These are phyloP conservation scores for Cytospora leucostoma DNA, from an alignment of 2,329 filamentous ascomycete species.

Conservation along the genomic window DNA sequence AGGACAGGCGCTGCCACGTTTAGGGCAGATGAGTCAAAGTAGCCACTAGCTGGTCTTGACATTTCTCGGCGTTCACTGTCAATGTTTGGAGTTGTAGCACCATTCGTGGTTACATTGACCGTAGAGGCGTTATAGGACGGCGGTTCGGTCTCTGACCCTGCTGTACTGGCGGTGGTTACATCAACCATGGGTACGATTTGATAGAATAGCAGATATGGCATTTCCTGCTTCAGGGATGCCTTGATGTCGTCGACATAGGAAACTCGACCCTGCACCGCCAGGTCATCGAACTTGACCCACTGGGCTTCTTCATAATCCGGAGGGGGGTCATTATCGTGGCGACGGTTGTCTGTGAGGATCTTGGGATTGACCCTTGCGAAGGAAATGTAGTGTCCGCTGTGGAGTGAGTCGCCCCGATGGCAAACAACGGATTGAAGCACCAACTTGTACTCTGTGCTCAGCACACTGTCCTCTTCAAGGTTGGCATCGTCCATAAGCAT, in stretches of 20 bases:
- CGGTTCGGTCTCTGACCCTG: slow-evolving; percentile 51
- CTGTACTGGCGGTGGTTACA: slow-evolving; percentile 52
- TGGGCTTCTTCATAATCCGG: slow-evolving; percentile 70
- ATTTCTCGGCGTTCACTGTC: slow-evolving; percentile 34
- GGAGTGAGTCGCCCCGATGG: slow-evolving; percentile 80
- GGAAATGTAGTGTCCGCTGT: slow-evolving; percentile 89
- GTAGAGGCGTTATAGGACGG: slow-evolving; percentile 61
- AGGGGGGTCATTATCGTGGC: slow-evolving; percentile 57
- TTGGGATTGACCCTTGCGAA: slow-evolving; percentile 75
- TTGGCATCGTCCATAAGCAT: slow-evolving; percentile 74
- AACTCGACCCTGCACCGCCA: slow-evolving; percentile 69
- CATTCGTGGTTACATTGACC: slow-evolving; percentile 41
- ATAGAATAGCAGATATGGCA: slow-evolving; percentile 93
- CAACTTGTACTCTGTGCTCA: slow-evolving; percentile 90
- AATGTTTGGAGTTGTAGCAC: slow-evolving; percentile 34
- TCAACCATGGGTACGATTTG: slow-evolving; percentile 88
- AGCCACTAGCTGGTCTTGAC: slow-evolving; percentile 45
- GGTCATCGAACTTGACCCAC: slow-evolving; percentile 93
- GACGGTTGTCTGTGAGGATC: slow-evolving; percentile 60
- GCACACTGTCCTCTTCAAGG: slow-evolving; percentile 58
- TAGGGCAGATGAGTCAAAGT: slow-evolving; percentile 46
- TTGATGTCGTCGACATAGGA: slow-evolving; percentile 75
- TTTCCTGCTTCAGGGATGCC: slow-evolving; percentile 77
- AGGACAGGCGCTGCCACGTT: slow-evolving; percentile 50
- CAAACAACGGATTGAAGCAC: slow-evolving; percentile 90